Base-by-base conservation (phyloP, 306 rosid species). In the Gynostemma pentaphyllum region DNA sequence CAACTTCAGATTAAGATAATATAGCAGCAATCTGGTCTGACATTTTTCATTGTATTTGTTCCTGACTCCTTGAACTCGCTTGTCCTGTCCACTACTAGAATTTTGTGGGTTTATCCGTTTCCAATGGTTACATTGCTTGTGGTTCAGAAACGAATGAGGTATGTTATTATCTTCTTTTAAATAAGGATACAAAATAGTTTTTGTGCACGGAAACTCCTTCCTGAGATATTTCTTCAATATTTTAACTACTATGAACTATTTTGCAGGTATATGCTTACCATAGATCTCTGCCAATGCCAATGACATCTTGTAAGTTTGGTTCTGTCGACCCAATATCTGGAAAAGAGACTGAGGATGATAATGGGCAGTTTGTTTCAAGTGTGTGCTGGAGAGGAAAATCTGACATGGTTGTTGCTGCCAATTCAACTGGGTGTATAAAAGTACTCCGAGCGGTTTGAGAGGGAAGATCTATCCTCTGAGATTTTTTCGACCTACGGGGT, bases 101-200 rank as follows among this genome's bases (percentile, higher is more conserved):
- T 72, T 94, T 94, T 68, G 97, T 94, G 49, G 99, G 99, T 60
- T 72, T 94, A 37, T 82, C 99, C 0, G 81, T 85, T 69, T 75
- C 83, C 55, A 84, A 94, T 67, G 95, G 94, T 70, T 94, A 94
- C 68, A 84, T 94, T 49, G 82, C 96, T 8, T 94, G 99, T 49
- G 99, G 99, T 72, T 92, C 99, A 68, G 99, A 92, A 84, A 82
- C 96, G 60, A 92, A 92, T 61, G 95, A 92, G 95, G 97, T 92
- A 86, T 55, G 47, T 64, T 61, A 57, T 47, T 55, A 21, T 70
- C 76, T 70, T 46, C 63, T 23, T 45, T 2, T 3, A 32, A 32
- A 32, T 32, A 32, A 32, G 7, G 21, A 14, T 24, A 2, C 50
- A 41, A 41, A 22, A 7, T 39, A 14, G 15, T 29, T 54, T 1